Conservation (phyloP, 2,329 filamentous ascomycete genomes). For the Neofusicoccum sp. region DNA sequence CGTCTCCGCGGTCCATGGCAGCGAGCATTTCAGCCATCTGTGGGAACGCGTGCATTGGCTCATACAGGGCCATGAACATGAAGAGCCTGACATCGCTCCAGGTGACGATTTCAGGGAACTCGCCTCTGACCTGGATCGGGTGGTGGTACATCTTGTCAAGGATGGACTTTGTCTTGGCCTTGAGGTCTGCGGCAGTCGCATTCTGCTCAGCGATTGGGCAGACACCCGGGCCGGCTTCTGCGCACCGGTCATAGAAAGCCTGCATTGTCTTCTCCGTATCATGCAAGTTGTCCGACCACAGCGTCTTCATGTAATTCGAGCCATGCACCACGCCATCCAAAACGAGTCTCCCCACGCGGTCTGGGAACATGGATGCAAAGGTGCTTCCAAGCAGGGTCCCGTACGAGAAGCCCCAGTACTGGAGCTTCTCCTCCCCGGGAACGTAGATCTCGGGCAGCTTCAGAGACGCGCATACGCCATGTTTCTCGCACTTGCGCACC, state of each 20-base stretch:
- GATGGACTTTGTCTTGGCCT: conserved; percentile 33
- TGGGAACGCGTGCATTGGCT: conserved; percentile 34
- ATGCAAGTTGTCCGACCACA: conserved; percentile 41
- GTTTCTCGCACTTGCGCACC: neutral
- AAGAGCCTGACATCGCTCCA: conserved; percentile 40
- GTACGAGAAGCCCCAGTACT: conserved; percentile 50
- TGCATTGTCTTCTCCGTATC: conserved; percentile 46
- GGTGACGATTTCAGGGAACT: conserved; percentile 38
- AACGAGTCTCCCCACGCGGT: conserved; percentile 34
- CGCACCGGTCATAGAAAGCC: conserved; percentile 47
- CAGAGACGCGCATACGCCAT: neutral
- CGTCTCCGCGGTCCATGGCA: conserved; percentile 33
- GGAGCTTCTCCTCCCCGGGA: conserved; percentile 34
- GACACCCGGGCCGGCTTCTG: conserved; percentile 37
- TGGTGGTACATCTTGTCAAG: conserved; percentile 40
- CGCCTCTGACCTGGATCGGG: conserved; percentile 35
- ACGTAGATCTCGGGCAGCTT: conserved; percentile 19
- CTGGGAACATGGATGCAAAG: conserved; percentile 39
- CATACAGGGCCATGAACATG: conserved; percentile 39
- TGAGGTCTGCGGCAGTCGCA: conserved; percentile 36
- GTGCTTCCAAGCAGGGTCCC: conserved; percentile 44
- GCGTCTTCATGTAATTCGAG: conserved; percentile 34
- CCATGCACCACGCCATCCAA: conserved; percentile 49
- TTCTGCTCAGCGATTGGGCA: conserved; percentile 42
- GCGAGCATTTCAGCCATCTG: conserved; percentile 35